Evolutionary conservation across 192 early-diverging fungal species (phyloP), one percentile per base, ranked within the genome.

Genomic region (Podila epicladia): DNA sequence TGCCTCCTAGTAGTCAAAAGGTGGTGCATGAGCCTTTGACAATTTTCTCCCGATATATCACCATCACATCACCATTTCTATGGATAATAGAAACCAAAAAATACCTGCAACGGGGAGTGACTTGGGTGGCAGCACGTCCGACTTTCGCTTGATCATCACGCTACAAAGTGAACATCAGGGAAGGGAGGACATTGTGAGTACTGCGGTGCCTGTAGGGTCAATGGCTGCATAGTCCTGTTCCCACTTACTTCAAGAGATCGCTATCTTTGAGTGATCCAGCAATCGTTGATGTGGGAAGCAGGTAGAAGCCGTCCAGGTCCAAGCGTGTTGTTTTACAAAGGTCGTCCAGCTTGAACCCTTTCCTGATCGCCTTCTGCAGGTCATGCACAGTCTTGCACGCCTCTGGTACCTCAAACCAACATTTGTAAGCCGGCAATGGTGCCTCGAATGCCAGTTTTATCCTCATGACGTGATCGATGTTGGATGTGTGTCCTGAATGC

Each of bases 331-430:
- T 73, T 12, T 80, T 80, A 67, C 77, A 73, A 24, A 58, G 24
- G 20, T 69, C 22, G 35, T 69, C 31, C 15, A 80, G 49, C 4
- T 69, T 65, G 35, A 80, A 80, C 19, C 77, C 77, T 24, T 80
- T 80, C 51, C 71, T 62, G 61, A 80, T 73, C 9, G 66, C 32
- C 65, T 35, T 53, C 58, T 80, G 77, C 8, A 80, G 67, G 53
- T 80, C 77, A 9, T 20, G 65, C 45, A 80, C 64, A 26, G 77
- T 73, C 13, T 64, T 53, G 37, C 77, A 80, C 22, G 71, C 68
- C 26, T 57, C 53, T 4, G 82, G 72, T 4, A 83, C 58, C 60
- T 83, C 82, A 26, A 64, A 83, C 82, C 82, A 83, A 45, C 82
- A 83, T 53, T 53, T 71, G 70, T 83, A 83, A 17, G 64, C 49